Evolutionary conservation across 2,329 filamentous ascomycete species (phyloP).

Genomic region (Keithomyces neogunnii): DNA sequence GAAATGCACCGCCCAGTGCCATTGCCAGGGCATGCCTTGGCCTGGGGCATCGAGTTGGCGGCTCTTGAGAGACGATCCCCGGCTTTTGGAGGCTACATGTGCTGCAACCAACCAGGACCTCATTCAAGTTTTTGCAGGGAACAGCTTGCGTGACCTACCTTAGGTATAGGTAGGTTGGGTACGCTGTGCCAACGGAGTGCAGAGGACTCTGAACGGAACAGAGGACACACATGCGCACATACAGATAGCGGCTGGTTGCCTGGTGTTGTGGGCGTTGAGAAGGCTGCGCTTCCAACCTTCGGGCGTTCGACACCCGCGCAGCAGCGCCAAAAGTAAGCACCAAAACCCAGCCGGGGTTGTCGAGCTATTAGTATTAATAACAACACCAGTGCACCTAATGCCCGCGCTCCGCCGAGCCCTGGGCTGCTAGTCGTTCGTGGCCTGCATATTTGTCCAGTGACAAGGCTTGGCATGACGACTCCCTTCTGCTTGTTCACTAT

Average conservation of each 20-base stretch:
- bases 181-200: not conserved
- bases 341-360: too few species aligned
- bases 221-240: not conserved
- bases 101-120: too few species aligned
- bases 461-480: not conserved
- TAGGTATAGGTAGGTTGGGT: not conserved
- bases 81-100: too few species aligned
- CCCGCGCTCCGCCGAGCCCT: not conserved
- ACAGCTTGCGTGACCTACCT: not conserved
- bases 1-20: not conserved
- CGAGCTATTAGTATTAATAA: too few species aligned
- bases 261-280: not conserved
- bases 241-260: not conserved
- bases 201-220: not conserved
- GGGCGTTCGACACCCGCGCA: too few species aligned
- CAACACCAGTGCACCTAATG: too few species aligned
- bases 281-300: not conserved
- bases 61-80: too few species aligned
- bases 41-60: too few species aligned
- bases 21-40: not conserved
- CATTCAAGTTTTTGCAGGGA: too few species aligned
- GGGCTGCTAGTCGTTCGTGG: not conserved
- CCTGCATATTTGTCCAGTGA: not conserved
- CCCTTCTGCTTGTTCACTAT: too few species aligned
- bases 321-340: too few species aligned